Evolutionary conservation across 2,329 filamentous ascomycete genomes (phyloP).

Genomic region (Lecanicillium sp.): DNA sequence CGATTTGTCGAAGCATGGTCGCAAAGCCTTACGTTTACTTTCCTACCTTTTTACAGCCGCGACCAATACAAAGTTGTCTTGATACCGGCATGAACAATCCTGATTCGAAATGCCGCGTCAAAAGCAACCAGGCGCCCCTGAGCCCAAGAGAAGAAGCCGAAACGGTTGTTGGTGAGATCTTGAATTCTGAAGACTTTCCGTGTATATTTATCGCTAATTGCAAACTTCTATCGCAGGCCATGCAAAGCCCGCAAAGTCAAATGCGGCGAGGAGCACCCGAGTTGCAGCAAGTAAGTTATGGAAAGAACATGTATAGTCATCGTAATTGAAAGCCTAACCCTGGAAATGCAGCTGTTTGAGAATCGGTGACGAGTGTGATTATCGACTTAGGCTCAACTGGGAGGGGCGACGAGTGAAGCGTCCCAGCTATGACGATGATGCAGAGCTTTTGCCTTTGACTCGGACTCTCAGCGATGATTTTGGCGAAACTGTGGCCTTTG

Average conservation of each 20-base stretch:
- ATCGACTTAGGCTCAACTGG: conserved; percentile 76
- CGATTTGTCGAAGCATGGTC: no score
- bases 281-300: conserved; percentile 51
- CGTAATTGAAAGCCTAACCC: not conserved
- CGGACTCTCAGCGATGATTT: no score
- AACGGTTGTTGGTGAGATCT: conserved; percentile 35
- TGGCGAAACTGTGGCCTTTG: no score
- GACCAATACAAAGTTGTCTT: no score
- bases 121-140: conserved; percentile 32
- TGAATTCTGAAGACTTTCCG: not conserved
- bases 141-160: conserved; percentile 35
- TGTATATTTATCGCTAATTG: conserved; percentile 4
- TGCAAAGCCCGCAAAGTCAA: conserved; percentile 69
- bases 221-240: conserved; percentile 42
- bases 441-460: no score
- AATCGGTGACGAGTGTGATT: conserved; percentile 68
- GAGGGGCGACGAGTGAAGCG: conserved; percentile 45
- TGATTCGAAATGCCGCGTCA: conserved; percentile 29
- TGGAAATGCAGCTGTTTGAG: conserved; percentile 47
- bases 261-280: conserved; percentile 71
- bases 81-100: not conserved
- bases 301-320: not conserved
- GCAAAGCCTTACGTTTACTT: no score
- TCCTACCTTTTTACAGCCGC: no score
- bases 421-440: not conserved